Evolutionary conservation across 495 filamentous ascomycete genomes (phyloP), one percentile per base, ranked within the genome.

Genomic region (Beverwykella pulmonaria): DNA sequence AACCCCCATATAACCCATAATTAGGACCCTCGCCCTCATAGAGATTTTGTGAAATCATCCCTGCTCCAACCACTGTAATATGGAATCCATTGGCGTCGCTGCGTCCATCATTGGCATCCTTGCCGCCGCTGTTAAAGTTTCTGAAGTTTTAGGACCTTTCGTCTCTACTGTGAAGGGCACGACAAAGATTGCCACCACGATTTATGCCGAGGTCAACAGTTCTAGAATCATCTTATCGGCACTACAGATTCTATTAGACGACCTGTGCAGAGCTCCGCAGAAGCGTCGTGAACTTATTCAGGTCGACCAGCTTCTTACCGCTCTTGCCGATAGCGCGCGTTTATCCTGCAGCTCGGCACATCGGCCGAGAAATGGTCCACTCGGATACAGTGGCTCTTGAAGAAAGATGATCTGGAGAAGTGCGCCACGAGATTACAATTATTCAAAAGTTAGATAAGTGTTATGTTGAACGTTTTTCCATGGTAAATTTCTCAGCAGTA

Each of bases 21-120:
- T n/a, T n/a, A n/a, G n/a, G n/a, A n/a, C n/a, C n/a, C n/a, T n/a
- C n/a, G n/a, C n/a, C n/a, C n/a, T n/a, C n/a, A n/a, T n/a, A n/a
- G n/a, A n/a, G n/a, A n/a, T n/a, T n/a, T n/a, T n/a, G n/a, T n/a
- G n/a, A n/a, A n/a, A n/a, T n/a, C n/a, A n/a, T n/a, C n/a, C n/a
- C n/a, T n/a, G n/a, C n/a, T n/a, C n/a, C n/a, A n/a, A n/a, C n/a
- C n/a, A n/a, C n/a, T n/a, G n/a, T n/a, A n/a, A n/a, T n/a, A n/a
- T n/a, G n/a, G n/a, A n/a, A n/a, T n/a, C n/a, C n/a, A n/a, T 64
- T 14, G 57, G 61, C 25, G 53, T 64, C 19, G 53, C 61, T 26
- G 61, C 50, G 12, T 64, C 61, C 15, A 64, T 64, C 20, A 26
- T 57, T 25, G 53, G 61, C 9, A 64, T 64, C 9, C n/a, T 64